Conservation (phyloP, 495 filamentous ascomycete genomes). For the Hypoxylon subgilvum region DNA sequence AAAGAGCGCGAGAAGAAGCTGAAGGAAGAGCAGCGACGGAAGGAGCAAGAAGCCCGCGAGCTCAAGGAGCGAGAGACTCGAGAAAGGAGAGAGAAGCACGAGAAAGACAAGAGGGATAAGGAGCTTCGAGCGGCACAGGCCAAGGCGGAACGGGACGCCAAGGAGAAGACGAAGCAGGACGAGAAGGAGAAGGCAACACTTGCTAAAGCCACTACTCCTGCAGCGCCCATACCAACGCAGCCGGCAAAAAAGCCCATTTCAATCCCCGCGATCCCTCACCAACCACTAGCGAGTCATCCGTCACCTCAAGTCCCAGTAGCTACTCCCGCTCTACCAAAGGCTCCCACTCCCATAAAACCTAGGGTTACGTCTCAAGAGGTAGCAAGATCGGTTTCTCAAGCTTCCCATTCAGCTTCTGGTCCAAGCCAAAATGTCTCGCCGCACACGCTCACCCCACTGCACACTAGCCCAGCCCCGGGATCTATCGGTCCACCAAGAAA, state of each 20-base stretch:
- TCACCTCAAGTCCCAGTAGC: constrained; percentile 82
- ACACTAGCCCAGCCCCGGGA: constrained; percentile 63
- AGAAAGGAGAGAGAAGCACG: constrained; percentile 70
- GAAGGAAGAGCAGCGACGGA: constrained; percentile 63
- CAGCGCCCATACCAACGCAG: constrained; percentile 50
- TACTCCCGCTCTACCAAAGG: constrained; percentile 82
- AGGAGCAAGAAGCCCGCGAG: constrained; percentile 58
- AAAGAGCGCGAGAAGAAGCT: constrained; percentile 67
- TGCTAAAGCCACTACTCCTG: constrained; percentile 46
- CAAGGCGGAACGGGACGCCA: constrained; percentile 56
- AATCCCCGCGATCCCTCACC: constrained; percentile 59
- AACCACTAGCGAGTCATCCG: constrained; percentile 53
- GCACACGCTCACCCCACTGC: constrained; percentile 60
- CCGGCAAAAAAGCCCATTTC: constrained; percentile 59
- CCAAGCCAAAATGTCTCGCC: constrained; percentile 72
- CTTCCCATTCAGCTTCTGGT: constrained; percentile 55
- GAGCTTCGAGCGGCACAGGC: constrained; percentile 50
- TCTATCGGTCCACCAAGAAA: constrained; percentile 57
- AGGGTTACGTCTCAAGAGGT: constrained; percentile 85
- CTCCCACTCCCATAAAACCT: constrained; percentile 74
- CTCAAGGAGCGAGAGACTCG: constrained; percentile 70
- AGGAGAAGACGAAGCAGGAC: constrained; percentile 61
- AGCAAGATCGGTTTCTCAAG: constrained; percentile 71
- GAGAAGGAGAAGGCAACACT: constrained; percentile 57
- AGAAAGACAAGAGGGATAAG: constrained; percentile 63